Conservation (phyloP, 176 grass and related monocot species). For the Avena atlantica region DNA sequence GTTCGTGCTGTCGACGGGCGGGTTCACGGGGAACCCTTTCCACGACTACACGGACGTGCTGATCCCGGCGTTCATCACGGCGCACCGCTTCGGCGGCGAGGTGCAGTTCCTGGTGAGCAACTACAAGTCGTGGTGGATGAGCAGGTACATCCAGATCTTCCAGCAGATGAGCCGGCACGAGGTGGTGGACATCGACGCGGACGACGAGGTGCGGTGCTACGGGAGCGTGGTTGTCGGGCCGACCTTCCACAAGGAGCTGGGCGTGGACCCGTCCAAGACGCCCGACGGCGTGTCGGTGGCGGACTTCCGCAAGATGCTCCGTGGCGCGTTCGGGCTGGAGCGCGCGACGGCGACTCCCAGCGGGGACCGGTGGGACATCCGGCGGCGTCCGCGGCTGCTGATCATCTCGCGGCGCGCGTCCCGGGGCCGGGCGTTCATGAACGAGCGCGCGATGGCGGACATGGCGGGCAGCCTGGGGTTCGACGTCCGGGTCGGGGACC, state of each 20-base stretch:
- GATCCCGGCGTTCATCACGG: slow-evolving; percentile 73
- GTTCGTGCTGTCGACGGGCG: slow-evolving; percentile 58
- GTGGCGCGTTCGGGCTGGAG: slow-evolving; percentile 70
- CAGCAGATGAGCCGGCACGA: slow-evolving; percentile 73
- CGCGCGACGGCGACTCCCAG: slow-evolving; percentile 52
- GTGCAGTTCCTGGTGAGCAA: slow-evolving; percentile 73
- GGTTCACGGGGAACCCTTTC: slow-evolving; percentile 87
- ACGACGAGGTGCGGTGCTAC: slow-evolving; percentile 74
- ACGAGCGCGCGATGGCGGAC: slow-evolving; percentile 71
- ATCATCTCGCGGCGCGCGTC: slow-evolving; percentile 59
- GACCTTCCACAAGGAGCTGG: slow-evolving; percentile 72
- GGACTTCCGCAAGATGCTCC: slow-evolving; percentile 68
- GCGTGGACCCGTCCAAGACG: slow-evolving; percentile 54
- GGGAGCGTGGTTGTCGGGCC: slow-evolving; percentile 54
- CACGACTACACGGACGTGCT: slow-evolving; percentile 95
- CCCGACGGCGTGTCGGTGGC: slow-evolving; percentile 28
- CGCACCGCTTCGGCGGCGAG: slow-evolving; percentile 58
- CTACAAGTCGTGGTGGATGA: slow-evolving; percentile 78
- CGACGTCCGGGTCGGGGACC: slow-evolving; percentile 74
- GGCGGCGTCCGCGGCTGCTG: slow-evolving; percentile 53
- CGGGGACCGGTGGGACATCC: slow-evolving; percentile 71
- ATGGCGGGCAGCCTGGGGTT: slow-evolving; percentile 72
- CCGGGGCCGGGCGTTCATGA: slow-evolving; percentile 56
- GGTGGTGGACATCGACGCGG: slow-evolving; percentile 62
- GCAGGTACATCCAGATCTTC: slow-evolving; percentile 60